A percentile compares a stretch with the other conserved stretches of the same genome.
Evolutionary conservation across 768 basidiomycete species (phyloP).

Genomic region (Naganishia randhawae): DNA sequence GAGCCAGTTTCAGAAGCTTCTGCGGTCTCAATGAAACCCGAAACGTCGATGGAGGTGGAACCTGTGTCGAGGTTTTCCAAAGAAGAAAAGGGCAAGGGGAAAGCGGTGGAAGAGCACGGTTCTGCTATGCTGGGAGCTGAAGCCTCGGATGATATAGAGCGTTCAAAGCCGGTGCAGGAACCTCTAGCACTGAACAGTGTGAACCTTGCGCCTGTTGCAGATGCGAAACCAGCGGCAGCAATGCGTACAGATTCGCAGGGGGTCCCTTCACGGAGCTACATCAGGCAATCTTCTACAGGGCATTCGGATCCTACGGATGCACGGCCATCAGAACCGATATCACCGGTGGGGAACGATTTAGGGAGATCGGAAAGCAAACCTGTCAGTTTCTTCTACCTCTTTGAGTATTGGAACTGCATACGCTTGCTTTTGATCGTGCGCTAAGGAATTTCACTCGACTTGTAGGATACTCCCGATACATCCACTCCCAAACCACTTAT

Average conservation of each 20-base stretch:
- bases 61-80: slow-evolving; percentile 18
- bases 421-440: too few species aligned
- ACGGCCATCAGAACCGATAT: too few species aligned
- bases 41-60: background rate
- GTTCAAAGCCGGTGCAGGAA: background rate
- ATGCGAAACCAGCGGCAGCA: background rate
- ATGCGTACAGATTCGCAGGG: background rate
- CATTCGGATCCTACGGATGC: background rate
- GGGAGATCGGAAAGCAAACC: background rate
- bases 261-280: slow-evolving; percentile 3
- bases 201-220: background rate
- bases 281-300: background rate
- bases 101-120: background rate
- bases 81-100: slow-evolving; percentile 27
- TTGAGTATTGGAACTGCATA: too few species aligned
- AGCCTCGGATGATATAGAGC: background rate
- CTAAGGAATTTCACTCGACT: too few species aligned
- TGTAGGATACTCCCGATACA: background rate
- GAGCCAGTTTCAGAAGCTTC: background rate
- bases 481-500: background rate
- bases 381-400: background rate
- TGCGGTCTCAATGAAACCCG: background rate
- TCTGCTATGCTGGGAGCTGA: background rate
- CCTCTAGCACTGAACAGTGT: background rate
- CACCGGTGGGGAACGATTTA: background rate